Evolutionary conservation across 805 yeast genomes (phyloP).

Genomic region (Metschnikowia lunata): DNA sequence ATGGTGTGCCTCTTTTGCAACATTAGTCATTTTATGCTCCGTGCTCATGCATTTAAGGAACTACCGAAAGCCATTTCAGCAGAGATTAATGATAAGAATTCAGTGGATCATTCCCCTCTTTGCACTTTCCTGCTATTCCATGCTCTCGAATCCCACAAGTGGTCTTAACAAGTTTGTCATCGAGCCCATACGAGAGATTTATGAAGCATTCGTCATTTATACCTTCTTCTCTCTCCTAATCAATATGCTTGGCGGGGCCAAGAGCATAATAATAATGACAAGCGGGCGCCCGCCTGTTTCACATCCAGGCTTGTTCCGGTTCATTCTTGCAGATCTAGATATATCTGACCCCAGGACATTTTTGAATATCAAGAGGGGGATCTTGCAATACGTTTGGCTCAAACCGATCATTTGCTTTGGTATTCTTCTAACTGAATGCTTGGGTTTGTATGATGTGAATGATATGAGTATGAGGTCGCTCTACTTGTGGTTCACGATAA

Average conservation of each 20-base stretch:
- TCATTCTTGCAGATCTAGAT: constrained; percentile 57
- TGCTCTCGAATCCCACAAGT: constrained; percentile 44
- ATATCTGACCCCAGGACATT: constrained; percentile 83
- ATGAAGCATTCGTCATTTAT: constrained; percentile 94
- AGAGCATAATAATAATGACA: constrained; percentile 68
- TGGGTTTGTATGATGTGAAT: constrained; percentile 49
- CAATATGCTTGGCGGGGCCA: constrained; percentile 86
- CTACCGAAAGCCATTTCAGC: constrained; percentile 86
- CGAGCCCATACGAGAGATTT: constrained; percentile 81
- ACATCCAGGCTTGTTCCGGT: constrained; percentile 57
- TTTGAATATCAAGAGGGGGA: constrained; percentile 72
- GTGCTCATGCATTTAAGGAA: constrained; percentile 43
- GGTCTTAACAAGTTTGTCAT: constrained; percentile 41
- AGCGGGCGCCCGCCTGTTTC: constrained; percentile 67
- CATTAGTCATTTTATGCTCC: constrained; percentile 20
- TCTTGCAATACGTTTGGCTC: constrained; percentile 91
- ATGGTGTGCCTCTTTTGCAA: constrained; percentile 22
- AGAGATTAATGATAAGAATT: constrained; percentile 78
- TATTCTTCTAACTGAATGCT: constrained; percentile 43
- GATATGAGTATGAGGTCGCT: constrained; percentile 45
- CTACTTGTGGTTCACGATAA: constrained; percentile 59
- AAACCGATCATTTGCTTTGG: constrained; percentile 75
- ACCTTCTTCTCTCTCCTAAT: constrained; percentile 85
- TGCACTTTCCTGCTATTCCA: constrained; percentile 63
- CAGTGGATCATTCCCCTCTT: constrained; percentile 78